Base-by-base conservation (phyloP, 345 rosid species). In the Syzygium grande region DNA sequence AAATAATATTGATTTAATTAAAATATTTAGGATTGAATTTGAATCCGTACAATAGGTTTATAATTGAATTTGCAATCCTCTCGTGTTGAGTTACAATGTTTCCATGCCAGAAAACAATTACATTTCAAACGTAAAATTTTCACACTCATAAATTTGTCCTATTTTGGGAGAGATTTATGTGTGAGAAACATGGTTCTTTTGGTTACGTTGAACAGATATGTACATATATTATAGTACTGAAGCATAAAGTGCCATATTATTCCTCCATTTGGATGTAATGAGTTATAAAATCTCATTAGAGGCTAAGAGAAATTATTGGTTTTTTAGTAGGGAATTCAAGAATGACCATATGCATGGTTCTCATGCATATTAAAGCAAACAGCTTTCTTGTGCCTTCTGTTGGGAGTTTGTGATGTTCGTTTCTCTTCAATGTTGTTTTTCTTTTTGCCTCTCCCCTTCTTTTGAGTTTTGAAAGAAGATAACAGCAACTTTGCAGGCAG, bases 401-500 rank as follows among this genome's bases (percentile, higher is more conserved):
- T 19, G 80, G 9, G 23, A 73, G 80, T 73, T 17, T 34, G 25
- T 0, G 63, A 25, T 11, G 63, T 58, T 58, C 29, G 1, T 58
- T 27, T n/a, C 68, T 15, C 34, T 61, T n/a, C 73, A 5, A 61
- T 61, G 68, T 61, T 11, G 34, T 61, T 61, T 61, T n/a, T 15
- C 34, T 61, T 61, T 61, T 30, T 27, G 0, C 68, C 34, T n/a
- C 4, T 6, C 68, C 34, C 68, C 17, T 61, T 61, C 68, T 61
- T n/a, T 61, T 12, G 34, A n/a, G 68, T 29, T 2, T 61, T 61
- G 17, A 61, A 61, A 61, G 68, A 61, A n/a, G 68, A 61, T n/a
- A 0, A 27, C n/a, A 27, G 30, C 34, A 61, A n/a, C 68, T 61
- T 61, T 61, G 0, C 13, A 27, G 19, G 34, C 16, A 13, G 0